Evolutionary conservation across 1,284 basidiomycete species (phyloP).

Genomic region (Trametes hirsuta): DNA sequence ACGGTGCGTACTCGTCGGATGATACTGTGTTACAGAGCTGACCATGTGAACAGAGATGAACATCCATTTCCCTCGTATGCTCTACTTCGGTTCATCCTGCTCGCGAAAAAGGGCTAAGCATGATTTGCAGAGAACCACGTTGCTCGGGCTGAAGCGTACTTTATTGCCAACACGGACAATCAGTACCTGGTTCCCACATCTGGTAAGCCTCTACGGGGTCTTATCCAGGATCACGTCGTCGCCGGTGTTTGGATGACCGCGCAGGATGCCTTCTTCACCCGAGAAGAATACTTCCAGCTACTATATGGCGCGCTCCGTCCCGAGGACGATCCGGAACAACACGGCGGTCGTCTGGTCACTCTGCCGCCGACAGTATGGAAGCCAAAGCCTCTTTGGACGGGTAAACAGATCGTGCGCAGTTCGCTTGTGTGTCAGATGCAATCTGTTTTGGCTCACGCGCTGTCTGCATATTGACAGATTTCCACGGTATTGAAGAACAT

Average conservation of each 20-base stretch:
- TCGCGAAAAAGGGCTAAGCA: conserved; percentile 11
- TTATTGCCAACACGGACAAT: conserved; percentile 98
- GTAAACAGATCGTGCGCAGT: conserved; percentile 89
- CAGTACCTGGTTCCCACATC: conserved; percentile 99
- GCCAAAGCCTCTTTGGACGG: conserved; percentile 93
- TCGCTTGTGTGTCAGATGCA: not conserved
- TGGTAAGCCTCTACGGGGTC: conserved; percentile 94
- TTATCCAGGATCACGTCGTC: conserved; percentile 99
- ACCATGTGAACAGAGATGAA: conserved; percentile 83
- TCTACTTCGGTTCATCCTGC: conserved; percentile 9
- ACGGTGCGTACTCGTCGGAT: conserved; percentile 58
- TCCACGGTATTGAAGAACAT: conserved; percentile 93
- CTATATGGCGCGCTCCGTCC: conserved; percentile 94
- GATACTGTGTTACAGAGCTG: conserved; percentile 14
- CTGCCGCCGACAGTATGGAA: conserved; percentile 93
- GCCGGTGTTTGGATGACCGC: conserved; percentile 99
- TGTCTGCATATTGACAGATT: conserved; percentile 55
- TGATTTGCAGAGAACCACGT: conserved; percentile 77
- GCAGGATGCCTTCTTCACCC: conserved; percentile 92
- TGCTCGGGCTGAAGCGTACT: conserved; percentile 91
- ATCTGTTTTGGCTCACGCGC: conserved; percentile 10
- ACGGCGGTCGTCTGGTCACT: conserved; percentile 75
- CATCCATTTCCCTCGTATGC: conserved; percentile 96
- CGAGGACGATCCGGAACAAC: conserved; percentile 73
- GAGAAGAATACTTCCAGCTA: conserved; percentile 97